A percentile compares a stretch with the other conserved stretches of the same genome.
These are phyloP conservation scores for Pseudovirgaria hyperparasitica DNA, from an alignment of 2,329 filamentous ascomycete species.

Conservation along the genomic window DNA sequence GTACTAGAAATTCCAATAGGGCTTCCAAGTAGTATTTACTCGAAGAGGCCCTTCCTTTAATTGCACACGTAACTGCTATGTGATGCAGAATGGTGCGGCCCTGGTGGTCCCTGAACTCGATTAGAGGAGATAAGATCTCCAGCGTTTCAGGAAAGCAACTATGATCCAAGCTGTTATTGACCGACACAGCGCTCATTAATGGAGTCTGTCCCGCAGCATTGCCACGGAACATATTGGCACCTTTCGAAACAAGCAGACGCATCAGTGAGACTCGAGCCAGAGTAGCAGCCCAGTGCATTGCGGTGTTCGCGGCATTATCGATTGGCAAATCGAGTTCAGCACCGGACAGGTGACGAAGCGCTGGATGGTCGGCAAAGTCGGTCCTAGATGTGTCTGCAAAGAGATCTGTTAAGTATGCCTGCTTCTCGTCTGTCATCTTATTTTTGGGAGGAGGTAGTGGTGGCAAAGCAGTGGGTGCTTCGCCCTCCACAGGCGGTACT, in stretches of 20 bases:
- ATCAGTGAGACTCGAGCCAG: constrained; percentile 75
- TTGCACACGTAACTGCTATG: constrained; percentile 88
- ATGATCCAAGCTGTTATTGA: constrained; percentile 89
- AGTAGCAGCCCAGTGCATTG: constrained; percentile 92
- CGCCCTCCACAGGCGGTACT: constrained; percentile 32
- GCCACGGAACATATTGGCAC: constrained; percentile 76
- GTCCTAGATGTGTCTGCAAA: constrained; percentile 44
- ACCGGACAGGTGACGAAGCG: constrained; percentile 61
- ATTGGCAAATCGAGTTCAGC: constrained; percentile 86
- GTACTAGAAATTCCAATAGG: constrained; percentile 84
- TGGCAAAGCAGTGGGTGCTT: constrained; percentile 47
- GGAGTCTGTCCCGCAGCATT: constrained; percentile 87
- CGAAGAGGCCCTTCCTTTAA: constrained; percentile 82
- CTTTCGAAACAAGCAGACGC: constrained; percentile 66
- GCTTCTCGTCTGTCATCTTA: constrained; percentile 64
- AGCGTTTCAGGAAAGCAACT: constrained; percentile 82
- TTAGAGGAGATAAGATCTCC: constrained; percentile 76
- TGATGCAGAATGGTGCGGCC: constrained; percentile 90
- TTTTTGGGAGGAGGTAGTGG: constrained; percentile 48
- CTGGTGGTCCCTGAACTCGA: constrained; percentile 80
- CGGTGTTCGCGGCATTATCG: constrained; percentile 77
- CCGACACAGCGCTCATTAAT: constrained; percentile 80
- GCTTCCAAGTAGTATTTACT: constrained; percentile 95
- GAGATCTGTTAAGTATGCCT: constrained; percentile 66
- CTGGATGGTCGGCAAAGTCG: constrained; percentile 63